Evolutionary conservation across 1,284 basidiomycete genomes (phyloP).

Genomic region (Papiliotrema laurentii): DNA sequence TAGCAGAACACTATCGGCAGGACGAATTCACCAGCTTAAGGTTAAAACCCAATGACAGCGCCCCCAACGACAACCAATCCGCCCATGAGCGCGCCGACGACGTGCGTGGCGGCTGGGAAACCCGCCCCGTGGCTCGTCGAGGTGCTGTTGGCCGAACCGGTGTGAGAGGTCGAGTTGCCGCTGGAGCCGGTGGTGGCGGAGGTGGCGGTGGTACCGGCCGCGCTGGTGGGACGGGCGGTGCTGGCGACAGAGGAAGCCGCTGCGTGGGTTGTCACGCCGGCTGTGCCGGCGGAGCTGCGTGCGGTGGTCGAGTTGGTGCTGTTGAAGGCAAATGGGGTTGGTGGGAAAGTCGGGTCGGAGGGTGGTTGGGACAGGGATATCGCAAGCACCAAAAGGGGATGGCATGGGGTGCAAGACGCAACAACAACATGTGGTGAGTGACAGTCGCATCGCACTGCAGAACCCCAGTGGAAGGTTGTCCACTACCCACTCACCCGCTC

Average conservation of each 20-base stretch:
- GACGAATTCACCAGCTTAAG: neutral
- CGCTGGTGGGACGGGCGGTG: neutral
- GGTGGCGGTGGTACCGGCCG: neutral
- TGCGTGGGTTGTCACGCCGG: neutral
- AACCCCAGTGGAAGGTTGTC: no score
- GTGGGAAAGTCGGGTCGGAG: no score
- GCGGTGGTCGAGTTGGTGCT: neutral
- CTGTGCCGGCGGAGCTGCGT: neutral
- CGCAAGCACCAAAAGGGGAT: no score
- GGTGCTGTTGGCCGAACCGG: neutral
- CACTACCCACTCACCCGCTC: no score
- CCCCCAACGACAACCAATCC: no score
- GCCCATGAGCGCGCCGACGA: no score
- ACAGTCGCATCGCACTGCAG: no score
- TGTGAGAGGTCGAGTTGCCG: neutral
- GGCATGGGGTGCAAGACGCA: no score
- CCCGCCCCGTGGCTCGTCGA: neutral
- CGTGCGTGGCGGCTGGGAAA: neutral
- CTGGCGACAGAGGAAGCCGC: neutral
- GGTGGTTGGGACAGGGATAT: no score
- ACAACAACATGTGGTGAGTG: no score
- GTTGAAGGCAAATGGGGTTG: neutral
- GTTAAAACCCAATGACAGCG: neutral
- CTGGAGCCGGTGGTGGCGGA: neutral
- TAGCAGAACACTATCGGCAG: no score